Evolutionary conservation across 495 filamentous ascomycete species (phyloP), one percentile per base, ranked within the genome.

Genomic region (Penicillium steckii): DNA sequence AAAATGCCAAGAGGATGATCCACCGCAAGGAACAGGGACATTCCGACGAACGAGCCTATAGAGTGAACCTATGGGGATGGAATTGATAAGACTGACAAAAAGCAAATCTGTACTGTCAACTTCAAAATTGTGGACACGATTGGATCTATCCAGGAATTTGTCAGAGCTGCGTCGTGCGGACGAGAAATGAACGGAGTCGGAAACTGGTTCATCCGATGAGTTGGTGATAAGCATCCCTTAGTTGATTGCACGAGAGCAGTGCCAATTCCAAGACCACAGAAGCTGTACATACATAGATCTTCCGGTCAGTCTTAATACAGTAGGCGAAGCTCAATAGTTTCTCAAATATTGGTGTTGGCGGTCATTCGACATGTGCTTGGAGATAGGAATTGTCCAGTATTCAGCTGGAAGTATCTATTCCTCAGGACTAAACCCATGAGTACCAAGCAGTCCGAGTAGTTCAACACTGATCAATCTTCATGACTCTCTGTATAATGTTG

Each of bases 211-310:
- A 37, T 40, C 37, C 15, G 30, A 43, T 19, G 8, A 29, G 19
- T 24, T 4, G 4, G 47, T 50, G 58, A 61, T 61, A 61, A 61
- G 54, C 19, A 17, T 49, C 13, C 6, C 15, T n/a, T 10, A 37
- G 29, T 25, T 55, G 50, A 58, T 58, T 61, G 58, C 42, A 40
- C 24, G 33, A 37, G n/a, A 37, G 15, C 15, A 41, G 38, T 41
- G 38, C 46, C 46, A 32, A 10, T 29, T n/a, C n/a, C n/a, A n/a
- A n/a, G n/a, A n/a, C n/a, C n/a, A n/a, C n/a, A n/a, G n/a, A n/a
- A n/a, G n/a, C n/a, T n/a, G n/a, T n/a, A n/a, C n/a, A n/a, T n/a
- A n/a, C n/a, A n/a, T n/a, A n/a, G n/a, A n/a, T n/a, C n/a, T n/a
- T n/a, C n/a, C n/a, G n/a, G n/a, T n/a, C n/a, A n/a, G n/a, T n/a